These are phyloP conservation scores for Daucus carota DNA, from an alignment of 129 eudicot species.

Conservation along the genomic window DH1_v3.0 NC_030389.2:2162001-2162500, in stretches of 20 bases:
- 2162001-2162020: conserved; percentile 4
- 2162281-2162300: background rate
- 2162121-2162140: background rate
- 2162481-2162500: background rate
- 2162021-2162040: conserved; percentile 99
- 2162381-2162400: background rate
- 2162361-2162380: background rate
- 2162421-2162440: background rate
- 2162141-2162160: background rate
- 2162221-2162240: background rate
- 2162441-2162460: background rate
- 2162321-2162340: background rate
- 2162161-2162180: too few relatives aligned
- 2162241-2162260: background rate
- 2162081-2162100: conserved; percentile 53
- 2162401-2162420: background rate
- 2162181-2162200: too few relatives aligned
- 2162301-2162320: background rate
- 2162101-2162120: background rate
- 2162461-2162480: background rate
- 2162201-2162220: background rate
- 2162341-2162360: background rate
- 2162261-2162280: background rate
- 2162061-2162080: conserved; percentile 70
- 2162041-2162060: conserved; percentile 95